These are phyloP conservation scores for Spergularia bocconei DNA, from an alignment of 148 eudicot species.

Conservation along the genomic window DNA sequence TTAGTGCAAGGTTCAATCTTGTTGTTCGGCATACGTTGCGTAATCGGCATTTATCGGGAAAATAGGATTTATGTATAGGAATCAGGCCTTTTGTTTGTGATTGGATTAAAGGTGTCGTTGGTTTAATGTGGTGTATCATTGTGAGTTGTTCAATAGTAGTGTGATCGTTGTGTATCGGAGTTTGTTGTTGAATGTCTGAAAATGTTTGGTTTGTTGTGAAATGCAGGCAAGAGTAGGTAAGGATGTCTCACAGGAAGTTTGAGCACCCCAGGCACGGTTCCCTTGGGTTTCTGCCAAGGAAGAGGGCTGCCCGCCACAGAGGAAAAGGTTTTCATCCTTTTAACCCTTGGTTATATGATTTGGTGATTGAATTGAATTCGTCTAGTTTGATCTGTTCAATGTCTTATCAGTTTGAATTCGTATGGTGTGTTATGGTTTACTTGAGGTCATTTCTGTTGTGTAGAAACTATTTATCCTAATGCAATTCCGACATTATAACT, in stretches of 20 bases:
- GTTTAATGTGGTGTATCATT: background rate
- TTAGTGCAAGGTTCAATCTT: too few relatives aligned
- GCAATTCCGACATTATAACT: too few relatives aligned
- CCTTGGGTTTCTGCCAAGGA: constrained; percentile 79
- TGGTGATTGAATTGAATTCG: background rate
- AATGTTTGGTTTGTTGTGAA: background rate
- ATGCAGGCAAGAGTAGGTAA: constrained; percentile 31
- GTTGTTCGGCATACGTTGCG: too few relatives aligned
- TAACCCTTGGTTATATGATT: background rate
- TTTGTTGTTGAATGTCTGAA: background rate
- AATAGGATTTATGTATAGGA: too few relatives aligned
- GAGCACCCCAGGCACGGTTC: constrained; percentile 91
- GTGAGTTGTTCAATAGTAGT: background rate
- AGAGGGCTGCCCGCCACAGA: constrained; percentile 66
- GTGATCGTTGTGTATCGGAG: background rate
- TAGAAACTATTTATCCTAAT: too few relatives aligned
- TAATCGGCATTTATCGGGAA: too few relatives aligned
- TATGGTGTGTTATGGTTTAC: too few relatives aligned
- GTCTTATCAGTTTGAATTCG: too few relatives aligned
- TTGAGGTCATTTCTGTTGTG: too few relatives aligned
- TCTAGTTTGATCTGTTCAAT: too few relatives aligned
- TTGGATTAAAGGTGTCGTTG: too few relatives aligned
- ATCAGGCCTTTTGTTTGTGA: too few relatives aligned
- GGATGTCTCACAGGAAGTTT: constrained; percentile 83
- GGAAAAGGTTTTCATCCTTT: constrained; percentile 44